Evolutionary conservation across 2,329 filamentous ascomycete genomes (phyloP), one percentile per base, ranked within the genome.

Genomic region (Aspergillus terreus): DNA sequence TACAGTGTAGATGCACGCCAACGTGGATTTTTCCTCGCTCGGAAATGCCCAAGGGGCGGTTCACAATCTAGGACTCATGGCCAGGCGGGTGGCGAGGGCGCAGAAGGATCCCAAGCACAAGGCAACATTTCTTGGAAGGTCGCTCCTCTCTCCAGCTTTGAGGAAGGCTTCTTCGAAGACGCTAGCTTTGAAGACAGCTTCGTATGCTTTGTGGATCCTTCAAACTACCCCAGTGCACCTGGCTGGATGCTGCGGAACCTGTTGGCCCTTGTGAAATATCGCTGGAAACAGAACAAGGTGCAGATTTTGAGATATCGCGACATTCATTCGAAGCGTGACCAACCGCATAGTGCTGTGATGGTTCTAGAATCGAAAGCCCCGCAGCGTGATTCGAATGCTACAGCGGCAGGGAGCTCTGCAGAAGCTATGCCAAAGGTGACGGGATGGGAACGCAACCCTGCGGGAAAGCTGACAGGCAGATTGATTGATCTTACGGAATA

Each of bases 21-120:
- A 71, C 86, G 92, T 67, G 94, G 94, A 9, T 99, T 97, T 74
- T 99, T 99, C 70, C 76, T 99, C n/a, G 92, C 86, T 6, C 96
- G 95, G 73, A 89, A 86, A 47, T 62, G 74, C 86, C 23, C 78
- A 77, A 1, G 59, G 23, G 17, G 44, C 25, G 42, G n/a, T 23
- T 23, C 23, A 19, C 27, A 44, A 44, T 15, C 35, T n/a, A 19
- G 4, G 12, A 6, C 21, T 12, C 27, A 35, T n/a, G 4, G 27
- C 15, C 32, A 36, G n/a, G 14, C 23, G 14, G 25, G 9, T 14
- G 25, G n/a, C 21, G 15, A 35, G 23, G 46, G 23, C 11, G 12
- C 41, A 5, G 21, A 35, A 30, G 40, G 51, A n/a, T 12, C 19
- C 25, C 32, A 27, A 25, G 23, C 21, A 23, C 23, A 19, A 6